These are phyloP conservation scores for Coelastrella sp. DNA, from an alignment of 139 green algal genomes.

Conservation along the genomic window DNA sequence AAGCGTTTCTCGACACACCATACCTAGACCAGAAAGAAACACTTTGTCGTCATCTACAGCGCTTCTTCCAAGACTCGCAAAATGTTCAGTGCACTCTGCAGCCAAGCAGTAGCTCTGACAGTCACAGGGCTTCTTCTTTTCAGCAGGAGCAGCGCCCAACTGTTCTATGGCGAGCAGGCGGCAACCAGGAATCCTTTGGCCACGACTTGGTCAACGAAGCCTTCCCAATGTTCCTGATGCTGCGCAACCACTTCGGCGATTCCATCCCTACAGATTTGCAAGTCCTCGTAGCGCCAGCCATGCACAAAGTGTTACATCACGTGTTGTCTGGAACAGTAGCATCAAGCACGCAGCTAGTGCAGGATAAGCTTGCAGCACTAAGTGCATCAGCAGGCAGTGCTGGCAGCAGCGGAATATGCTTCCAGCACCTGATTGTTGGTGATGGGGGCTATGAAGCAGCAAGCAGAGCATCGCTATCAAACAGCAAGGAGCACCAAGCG, in stretches of 20 bases:
- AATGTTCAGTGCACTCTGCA: not conserved
- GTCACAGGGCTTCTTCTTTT: not conserved
- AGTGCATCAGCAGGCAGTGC: too few species aligned
- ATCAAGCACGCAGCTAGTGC: not conserved
- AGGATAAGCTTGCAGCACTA: not conserved
- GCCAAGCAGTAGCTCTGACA: not conserved
- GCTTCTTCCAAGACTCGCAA: not conserved
- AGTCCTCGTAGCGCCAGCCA: not conserved
- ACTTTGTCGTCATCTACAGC: not conserved
- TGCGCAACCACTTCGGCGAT: not conserved
- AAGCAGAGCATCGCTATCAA: not conserved
- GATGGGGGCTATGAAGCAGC: not conserved
- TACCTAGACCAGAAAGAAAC: not conserved
- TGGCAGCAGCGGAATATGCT: not conserved
- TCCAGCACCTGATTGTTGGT: not conserved
- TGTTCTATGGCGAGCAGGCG: not conserved
- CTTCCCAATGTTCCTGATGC: not conserved
- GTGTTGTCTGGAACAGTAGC: not conserved
- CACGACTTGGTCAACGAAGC: slow-evolving; percentile 6
- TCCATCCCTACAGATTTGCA: not conserved
- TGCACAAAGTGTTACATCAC: not conserved
- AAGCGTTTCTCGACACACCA: not conserved
- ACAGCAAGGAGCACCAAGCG: not conserved
- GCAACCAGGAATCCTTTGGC: not conserved
- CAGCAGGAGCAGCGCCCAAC: not conserved